Percentiles rank a stretch among this genome's conserved stretches.
Conservation (phyloP, 2,329 filamentous ascomycete genomes). For the Xylaria sp. region DNA sequence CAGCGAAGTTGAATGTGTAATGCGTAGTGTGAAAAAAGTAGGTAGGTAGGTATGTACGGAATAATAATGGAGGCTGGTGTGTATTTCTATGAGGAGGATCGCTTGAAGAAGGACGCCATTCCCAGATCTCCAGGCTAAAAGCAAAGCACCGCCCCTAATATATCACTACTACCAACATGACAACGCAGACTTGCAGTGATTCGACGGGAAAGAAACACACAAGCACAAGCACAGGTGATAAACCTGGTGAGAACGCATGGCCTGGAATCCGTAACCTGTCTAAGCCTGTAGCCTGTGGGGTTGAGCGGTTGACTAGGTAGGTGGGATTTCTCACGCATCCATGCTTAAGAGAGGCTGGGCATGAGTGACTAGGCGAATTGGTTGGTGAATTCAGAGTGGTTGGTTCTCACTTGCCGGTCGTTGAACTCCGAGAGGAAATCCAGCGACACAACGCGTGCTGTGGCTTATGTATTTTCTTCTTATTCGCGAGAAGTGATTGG, state of each 20-base stretch:
- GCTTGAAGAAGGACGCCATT: neutral
- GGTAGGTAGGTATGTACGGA: neutral
- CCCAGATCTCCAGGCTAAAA: neutral
- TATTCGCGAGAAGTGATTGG: slow-evolving; percentile 3
- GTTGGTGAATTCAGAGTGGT: slow-evolving; percentile 10
- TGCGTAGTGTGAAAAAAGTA: neutral
- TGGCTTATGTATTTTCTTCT: neutral
- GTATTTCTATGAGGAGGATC: neutral
- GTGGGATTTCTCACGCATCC: slow-evolving; percentile 2
- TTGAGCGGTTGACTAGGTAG: slow-evolving; percentile 1
- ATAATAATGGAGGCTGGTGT: neutral
- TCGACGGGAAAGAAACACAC: slow-evolving; percentile 13
- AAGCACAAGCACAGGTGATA: neutral
- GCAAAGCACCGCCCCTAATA: slow-evolving; percentile 6
- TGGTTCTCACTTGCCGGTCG: slow-evolving; percentile 8
- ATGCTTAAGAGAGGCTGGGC: slow-evolving; percentile 18
- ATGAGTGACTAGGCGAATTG: slow-evolving; percentile 13
- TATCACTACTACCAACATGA: slow-evolving; percentile 4
- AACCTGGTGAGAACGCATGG: neutral
- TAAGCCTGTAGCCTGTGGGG: neutral
- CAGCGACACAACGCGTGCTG: neutral
- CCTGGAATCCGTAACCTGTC: neutral
- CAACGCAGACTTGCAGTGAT: slow-evolving; percentile 9
- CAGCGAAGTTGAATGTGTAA: neutral
- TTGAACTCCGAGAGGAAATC: neutral